Conservation (phyloP, 2,329 filamentous ascomycete genomes). For the Dactylellina sp. region DNA sequence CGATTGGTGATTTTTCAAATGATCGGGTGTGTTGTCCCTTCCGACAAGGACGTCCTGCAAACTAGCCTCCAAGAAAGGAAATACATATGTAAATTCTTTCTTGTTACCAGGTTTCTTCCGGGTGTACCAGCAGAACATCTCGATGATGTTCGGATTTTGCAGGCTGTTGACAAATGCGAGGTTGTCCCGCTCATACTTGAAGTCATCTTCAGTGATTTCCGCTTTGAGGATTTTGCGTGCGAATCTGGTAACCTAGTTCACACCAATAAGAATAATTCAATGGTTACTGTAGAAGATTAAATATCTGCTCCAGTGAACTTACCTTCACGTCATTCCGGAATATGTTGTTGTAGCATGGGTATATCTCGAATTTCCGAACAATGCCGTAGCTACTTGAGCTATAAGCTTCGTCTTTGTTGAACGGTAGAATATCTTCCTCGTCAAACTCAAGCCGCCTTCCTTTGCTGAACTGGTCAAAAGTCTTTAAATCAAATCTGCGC, state of each 20-base stretch:
- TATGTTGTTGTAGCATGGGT: conserved; percentile 44
- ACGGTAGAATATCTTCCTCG: conserved; percentile 39
- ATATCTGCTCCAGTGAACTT: not conserved
- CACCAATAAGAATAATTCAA: too few relatives aligned
- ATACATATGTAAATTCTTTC: conserved; percentile 46
- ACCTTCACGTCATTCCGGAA: conserved; percentile 33
- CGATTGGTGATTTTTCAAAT: conserved; percentile 26
- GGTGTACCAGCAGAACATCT: conserved; percentile 49
- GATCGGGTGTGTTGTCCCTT: conserved; percentile 20
- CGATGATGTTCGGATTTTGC: conserved; percentile 39
- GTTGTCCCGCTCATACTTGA: conserved; percentile 39
- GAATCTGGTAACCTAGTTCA: conserved; percentile 37
- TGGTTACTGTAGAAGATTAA: not conserved
- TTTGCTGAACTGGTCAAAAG: conserved; percentile 33
- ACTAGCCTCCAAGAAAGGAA: conserved; percentile 43
- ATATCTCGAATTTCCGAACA: conserved; percentile 32
- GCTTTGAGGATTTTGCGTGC: conserved; percentile 36
- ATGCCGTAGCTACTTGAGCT: conserved; percentile 43
- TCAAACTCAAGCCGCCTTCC: conserved; percentile 41
- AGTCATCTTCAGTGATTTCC: conserved; percentile 43
- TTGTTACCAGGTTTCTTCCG: conserved; percentile 29
- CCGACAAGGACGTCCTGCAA: conserved; percentile 29
- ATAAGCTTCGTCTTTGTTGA: conserved; percentile 30
- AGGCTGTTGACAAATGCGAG: conserved; percentile 41
- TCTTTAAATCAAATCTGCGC: conserved; percentile 37